Percentiles rank a stretch among this genome's conserved stretches.
phyloP scores from a whole-genome alignment of 1,284 basidiomycete genomes.

The Moesziomyces aphidis region DNA sequence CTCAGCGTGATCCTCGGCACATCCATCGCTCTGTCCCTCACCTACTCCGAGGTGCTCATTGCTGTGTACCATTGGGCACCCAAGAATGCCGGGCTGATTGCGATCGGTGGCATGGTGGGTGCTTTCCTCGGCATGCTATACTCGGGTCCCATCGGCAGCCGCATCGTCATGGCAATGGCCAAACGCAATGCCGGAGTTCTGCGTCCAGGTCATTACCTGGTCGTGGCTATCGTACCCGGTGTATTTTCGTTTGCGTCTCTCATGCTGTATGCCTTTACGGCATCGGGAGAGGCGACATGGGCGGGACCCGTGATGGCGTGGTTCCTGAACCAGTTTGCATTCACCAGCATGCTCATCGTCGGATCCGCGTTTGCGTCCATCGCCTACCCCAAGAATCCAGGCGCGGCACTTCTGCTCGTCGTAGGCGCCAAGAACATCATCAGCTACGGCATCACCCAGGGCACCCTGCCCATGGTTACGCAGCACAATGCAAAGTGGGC shows the following conservation, averaged over 20 bases:
- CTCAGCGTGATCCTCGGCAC: slow-evolving; percentile 4
- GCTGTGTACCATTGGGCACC: slow-evolving; percentile 6
- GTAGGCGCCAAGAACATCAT: slow-evolving; percentile 9
- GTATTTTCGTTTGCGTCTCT: background rate
- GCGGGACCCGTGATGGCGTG: slow-evolving; percentile 1
- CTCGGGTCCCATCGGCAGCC: slow-evolving; percentile 1
- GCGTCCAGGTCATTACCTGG: slow-evolving; percentile 4
- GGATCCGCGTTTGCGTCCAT: slow-evolving; percentile 3
- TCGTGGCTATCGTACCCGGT: slow-evolving; percentile 2
- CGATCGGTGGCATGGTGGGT: slow-evolving; percentile 2
- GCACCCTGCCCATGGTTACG: slow-evolving; percentile 3
- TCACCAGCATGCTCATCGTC: slow-evolving; percentile 3
- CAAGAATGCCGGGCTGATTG: slow-evolving; percentile 3
- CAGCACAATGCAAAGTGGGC: slow-evolving; percentile 5
- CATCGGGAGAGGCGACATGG: background rate
- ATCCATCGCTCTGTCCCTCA: slow-evolving; percentile 3
- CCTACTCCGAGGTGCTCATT: slow-evolving; percentile 4
- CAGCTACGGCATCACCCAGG: slow-evolving; percentile 10
- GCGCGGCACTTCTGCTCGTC: slow-evolving; percentile 2
- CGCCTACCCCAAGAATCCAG: slow-evolving; percentile 7
- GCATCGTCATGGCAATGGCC: slow-evolving; percentile 8
- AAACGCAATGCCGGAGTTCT: slow-evolving; percentile 6
- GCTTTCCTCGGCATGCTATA: slow-evolving; percentile 8
- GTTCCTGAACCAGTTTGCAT: slow-evolving; percentile 5
- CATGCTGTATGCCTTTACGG: slow-evolving; percentile 1